These are phyloP conservation scores for Discostella pseudostelligera DNA, from an alignment of 108 stramenopile genomes.

Conservation along the genomic window DNA sequence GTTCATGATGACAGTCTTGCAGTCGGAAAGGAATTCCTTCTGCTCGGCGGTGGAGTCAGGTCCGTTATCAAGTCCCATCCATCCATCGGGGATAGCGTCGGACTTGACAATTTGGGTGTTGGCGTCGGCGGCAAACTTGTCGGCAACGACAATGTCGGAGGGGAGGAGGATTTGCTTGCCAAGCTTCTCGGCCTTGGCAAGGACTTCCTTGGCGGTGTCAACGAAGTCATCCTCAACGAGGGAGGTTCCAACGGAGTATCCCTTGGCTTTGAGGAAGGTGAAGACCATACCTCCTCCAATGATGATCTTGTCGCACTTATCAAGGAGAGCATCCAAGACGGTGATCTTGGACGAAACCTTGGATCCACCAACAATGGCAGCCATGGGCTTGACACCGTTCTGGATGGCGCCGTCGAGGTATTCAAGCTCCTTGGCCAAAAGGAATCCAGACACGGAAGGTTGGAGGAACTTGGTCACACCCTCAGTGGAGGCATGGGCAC, in stretches of 20 bases:
- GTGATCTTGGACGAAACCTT: slow-evolving; percentile 99
- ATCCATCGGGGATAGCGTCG: slow-evolving; percentile 96
- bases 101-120: slow-evolving; percentile 78
- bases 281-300: slow-evolving; percentile 99
- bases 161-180: slow-evolving; percentile 95
- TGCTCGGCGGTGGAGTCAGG: slow-evolving; percentile 84
- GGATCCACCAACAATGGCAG: slow-evolving; percentile 99
- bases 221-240: slow-evolving; percentile 97
- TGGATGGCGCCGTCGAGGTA: slow-evolving; percentile 97
- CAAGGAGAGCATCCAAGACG: slow-evolving; percentile 97
- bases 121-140: slow-evolving; percentile 89
- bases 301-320: slow-evolving; percentile 98
- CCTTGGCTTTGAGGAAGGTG: slow-evolving; percentile 99
- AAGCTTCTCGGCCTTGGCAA: slow-evolving; percentile 90
- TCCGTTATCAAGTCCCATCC: slow-evolving; percentile 99
- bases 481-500: slow-evolving; percentile 99
- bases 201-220: slow-evolving; percentile 95
- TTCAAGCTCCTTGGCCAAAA: slow-evolving; percentile 98
- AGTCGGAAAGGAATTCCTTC: slow-evolving; percentile 84
- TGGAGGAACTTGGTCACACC: slow-evolving; percentile 96
- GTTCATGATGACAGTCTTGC: slow-evolving; percentile 99
- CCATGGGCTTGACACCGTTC: slow-evolving; percentile 97
- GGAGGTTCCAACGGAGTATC: slow-evolving; percentile 87
- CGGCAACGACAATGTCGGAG: slow-evolving; percentile 92
- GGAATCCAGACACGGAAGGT: slow-evolving; percentile 90